These are phyloP conservation scores for Penicillium pulvis DNA, from an alignment of 495 filamentous ascomycete species.

Conservation along the genomic window DNA sequence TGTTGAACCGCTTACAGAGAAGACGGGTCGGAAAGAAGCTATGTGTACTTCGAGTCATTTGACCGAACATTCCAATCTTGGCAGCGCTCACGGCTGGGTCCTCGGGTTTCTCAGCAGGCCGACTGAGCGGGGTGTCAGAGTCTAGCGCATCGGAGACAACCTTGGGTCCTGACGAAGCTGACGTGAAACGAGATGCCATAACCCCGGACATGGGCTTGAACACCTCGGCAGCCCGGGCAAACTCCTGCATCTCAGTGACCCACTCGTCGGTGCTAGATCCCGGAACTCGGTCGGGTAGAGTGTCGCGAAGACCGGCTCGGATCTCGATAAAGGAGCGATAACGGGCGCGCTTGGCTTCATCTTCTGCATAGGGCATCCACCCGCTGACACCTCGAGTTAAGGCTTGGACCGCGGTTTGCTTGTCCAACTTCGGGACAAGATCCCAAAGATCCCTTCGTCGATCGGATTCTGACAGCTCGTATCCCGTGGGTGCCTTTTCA, in stretches of 20 bases:
- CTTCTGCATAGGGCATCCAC: conserved; percentile 85
- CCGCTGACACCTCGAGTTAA: conserved; percentile 70
- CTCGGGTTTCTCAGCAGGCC: conserved; percentile 62
- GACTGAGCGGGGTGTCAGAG: conserved; percentile 49
- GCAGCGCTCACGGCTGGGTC: conserved; percentile 87
- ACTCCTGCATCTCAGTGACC: conserved; percentile 80
- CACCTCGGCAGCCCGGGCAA: conserved; percentile 83
- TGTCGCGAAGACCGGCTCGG: conserved; percentile 64
- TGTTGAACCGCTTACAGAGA: conserved; percentile 90
- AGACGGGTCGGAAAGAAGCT: conserved; percentile 81
- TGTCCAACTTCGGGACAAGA: conserved; percentile 73
- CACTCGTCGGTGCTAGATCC: conserved; percentile 71
- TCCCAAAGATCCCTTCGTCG: conserved; percentile 60
- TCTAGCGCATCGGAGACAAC: conserved; percentile 46
- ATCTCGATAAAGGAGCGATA: conserved; percentile 82
- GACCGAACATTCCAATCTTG: conserved; percentile 89
- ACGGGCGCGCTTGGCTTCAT: conserved; percentile 72
- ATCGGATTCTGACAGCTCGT: conserved; percentile 59
- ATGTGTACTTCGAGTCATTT: conserved; percentile 72
- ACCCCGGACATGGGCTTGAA: conserved; percentile 89
- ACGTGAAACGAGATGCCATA: conserved; percentile 92
- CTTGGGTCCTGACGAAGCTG: conserved; percentile 56
- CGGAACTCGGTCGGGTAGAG: conserved; percentile 58
- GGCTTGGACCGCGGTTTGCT: conserved; percentile 71
- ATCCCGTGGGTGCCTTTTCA: conserved; percentile 69